These are phyloP conservation scores for Mortierella sp. DNA, from an alignment of 371 early-diverging fungal genomes.

Conservation along the genomic window DNA sequence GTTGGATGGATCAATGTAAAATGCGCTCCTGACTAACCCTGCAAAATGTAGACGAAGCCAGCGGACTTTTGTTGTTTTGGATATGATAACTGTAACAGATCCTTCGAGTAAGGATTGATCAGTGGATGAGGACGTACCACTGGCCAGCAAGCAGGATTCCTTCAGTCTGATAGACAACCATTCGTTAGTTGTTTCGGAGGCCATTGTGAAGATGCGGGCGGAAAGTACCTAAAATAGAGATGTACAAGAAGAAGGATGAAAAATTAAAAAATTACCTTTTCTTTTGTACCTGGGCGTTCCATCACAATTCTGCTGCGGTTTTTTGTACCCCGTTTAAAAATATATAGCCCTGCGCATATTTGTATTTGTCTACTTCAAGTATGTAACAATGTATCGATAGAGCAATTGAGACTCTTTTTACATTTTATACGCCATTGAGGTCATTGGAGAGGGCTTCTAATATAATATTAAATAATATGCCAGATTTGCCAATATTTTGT, in stretches of 20 bases:
- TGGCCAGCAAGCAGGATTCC: slow-evolving; percentile 1
- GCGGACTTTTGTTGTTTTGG: slow-evolving; percentile 17
- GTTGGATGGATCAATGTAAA: slow-evolving; percentile 9
- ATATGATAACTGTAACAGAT: slow-evolving; percentile 2
- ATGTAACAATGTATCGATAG: too few relatives aligned
- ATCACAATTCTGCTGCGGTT: too few relatives aligned
- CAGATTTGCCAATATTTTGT: too few relatives aligned
- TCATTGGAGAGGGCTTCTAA: too few relatives aligned
- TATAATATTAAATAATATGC: too few relatives aligned
- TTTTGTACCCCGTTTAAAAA: too few relatives aligned
- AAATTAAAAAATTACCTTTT: not conserved
- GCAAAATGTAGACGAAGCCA: slow-evolving; percentile 7
- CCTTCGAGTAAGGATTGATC: slow-evolving; percentile 6
- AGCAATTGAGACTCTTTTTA: too few relatives aligned
- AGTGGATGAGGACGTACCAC: not conserved
- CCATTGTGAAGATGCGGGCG: not conserved
- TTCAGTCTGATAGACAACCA: slow-evolving; percentile 1
- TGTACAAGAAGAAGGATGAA: not conserved
- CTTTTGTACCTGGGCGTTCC: too few relatives aligned
- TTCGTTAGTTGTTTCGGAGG: not conserved
- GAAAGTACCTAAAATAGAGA: not conserved
- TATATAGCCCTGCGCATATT: too few relatives aligned
- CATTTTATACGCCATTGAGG: too few relatives aligned
- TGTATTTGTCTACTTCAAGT: too few relatives aligned
- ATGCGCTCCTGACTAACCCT: slow-evolving; percentile 11